Base-by-base conservation (phyloP, 306 rosid genomes). In the Lupinus albus region DNA sequence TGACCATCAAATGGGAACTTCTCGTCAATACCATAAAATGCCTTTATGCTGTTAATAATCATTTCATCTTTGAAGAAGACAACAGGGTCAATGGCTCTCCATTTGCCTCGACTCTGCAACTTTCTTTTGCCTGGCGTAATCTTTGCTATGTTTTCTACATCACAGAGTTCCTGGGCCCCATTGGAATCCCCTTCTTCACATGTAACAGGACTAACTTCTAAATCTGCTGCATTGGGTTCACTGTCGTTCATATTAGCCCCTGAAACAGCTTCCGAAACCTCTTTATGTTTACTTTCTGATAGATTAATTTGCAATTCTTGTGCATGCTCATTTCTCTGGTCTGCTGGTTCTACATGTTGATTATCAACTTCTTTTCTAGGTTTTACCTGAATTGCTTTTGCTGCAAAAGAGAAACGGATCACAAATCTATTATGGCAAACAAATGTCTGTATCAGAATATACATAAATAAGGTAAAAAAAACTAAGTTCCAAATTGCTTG, bases 31-130 rank as follows among this genome's bases (percentile, higher is more conserved):
- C 96, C 96, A 38, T 92, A 92, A 80, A 92, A 92, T 56, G 78
- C 70, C 82, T 73, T 87, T 62, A 92, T 87, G 82, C 87, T 82
- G 44, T 76, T 62, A 66, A 89, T 65, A 42, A 82, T 60, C 41
- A 61, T 67, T 83, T 92, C 96, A 79, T 92, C 96, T 76, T 83
- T 86, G 68, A 92, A 87, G 76, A 89, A 81, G 53, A 92, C 79
- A 11, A 92, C 98, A 67, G 98, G 98, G 50, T 92, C 96, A 71
- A 89, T 82, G 2, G 96, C 98, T 85, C 71, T 92, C 98, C 98
- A 92, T 77, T 81, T 87, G 36, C 96, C 91, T 68, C 86, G 98
- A 44, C 33, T 58, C 70, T 87, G 95, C 65, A 80, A 53, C 84
- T 87, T 87, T 77, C 96, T 83, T 83, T 87, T 89, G 44, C 84